Evolutionary conservation across 345 rosid species (phyloP), one percentile per base, ranked within the genome.

Genomic region (Pelargonium nanum): DNA sequence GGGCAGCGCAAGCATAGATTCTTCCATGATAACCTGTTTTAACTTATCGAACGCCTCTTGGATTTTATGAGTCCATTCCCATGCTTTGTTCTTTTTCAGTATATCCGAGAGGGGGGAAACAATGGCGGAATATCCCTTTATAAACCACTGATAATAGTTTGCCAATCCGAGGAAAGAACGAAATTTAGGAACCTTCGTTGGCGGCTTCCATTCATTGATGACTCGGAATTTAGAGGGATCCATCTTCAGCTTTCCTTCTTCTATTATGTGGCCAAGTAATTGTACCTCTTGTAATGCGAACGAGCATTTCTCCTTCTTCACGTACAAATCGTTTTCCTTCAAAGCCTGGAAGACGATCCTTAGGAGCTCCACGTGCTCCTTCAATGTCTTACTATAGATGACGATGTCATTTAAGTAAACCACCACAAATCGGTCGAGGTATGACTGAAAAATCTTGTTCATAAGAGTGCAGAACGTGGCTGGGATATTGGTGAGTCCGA

Each of bases 271-370:
- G 0, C 66, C 28, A 9, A 65, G 21, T 52, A 61, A 53, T 1
- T 2, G 8, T 1, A 56, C 24, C 22, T 71, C 28, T n/a, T 17
- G 1, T 13, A 48, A 26, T 0, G 65, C 24, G 19, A 65, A 65
- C 0, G 40, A 53, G 7, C 65, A 65, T 0, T 60, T 65, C 56
- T 65, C 52, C 10, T 24, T 3, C 25, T 60, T 67, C 5, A 67
- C 4, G 15, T 62, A 62, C 3, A 60, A n/a, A n/a, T n/a, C 32
- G 7, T 28, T 28, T 3, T 28, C 32, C 32, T 7, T 3, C 32
- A 28, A 28, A 3, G 32, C 7, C 32, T 28, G 3, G 3, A 28
- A 28, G 4, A 28, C 32, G 32, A 7, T 28, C 25, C 58, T 15
- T 2, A 55, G 16, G 7, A 6, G 58, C 15, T 55, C 58, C 17